These are phyloP conservation scores for Pseudocercospora cruenta DNA, from an alignment of 2,329 filamentous ascomycete species.

Conservation along the genomic window DNA sequence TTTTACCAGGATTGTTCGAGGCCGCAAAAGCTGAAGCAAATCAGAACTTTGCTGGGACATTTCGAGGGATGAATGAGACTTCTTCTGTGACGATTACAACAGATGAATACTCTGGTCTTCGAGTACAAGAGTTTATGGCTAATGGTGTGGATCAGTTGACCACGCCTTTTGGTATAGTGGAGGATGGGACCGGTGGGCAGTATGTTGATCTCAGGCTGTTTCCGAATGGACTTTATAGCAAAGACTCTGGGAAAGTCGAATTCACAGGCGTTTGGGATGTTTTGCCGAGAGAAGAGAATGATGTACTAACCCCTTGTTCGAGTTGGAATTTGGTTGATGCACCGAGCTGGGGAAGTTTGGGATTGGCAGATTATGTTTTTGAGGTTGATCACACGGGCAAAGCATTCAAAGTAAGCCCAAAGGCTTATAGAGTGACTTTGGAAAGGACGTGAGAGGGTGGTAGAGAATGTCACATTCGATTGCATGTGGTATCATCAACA, in stretches of 20 bases:
- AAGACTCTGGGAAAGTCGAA: not conserved
- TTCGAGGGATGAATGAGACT: slow-evolving; percentile 12
- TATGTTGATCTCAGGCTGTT: slow-evolving; percentile 23
- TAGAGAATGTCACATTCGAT: not conserved
- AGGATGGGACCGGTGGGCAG: not conserved
- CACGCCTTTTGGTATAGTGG: not conserved
- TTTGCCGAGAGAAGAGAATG: not conserved
- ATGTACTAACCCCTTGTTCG: not conserved
- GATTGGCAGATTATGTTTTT: slow-evolving; percentile 7
- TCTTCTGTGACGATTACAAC: slow-evolving; percentile 33
- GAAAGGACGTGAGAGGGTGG: not conserved
- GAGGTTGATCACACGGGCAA: slow-evolving; percentile 2
- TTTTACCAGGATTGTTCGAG: slow-evolving; percentile 32
- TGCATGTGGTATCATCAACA: too few species aligned
- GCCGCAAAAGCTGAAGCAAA: slow-evolving; percentile 32
- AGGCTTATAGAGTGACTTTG: not conserved
- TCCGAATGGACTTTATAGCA: slow-evolving; percentile 27
- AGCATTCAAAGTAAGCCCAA: not conserved
- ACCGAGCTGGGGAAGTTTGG: not conserved
- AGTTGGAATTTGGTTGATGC: not conserved
- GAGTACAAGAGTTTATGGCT: slow-evolving; percentile 34
- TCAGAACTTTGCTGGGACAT: slow-evolving; percentile 29
- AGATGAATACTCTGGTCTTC: slow-evolving; percentile 33
- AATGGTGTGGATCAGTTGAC: slow-evolving; percentile 39
- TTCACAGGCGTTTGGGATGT: not conserved